Evolutionary conservation across 2,329 filamentous ascomycete genomes (phyloP).

Genomic region (Bisporella sp.): DNA sequence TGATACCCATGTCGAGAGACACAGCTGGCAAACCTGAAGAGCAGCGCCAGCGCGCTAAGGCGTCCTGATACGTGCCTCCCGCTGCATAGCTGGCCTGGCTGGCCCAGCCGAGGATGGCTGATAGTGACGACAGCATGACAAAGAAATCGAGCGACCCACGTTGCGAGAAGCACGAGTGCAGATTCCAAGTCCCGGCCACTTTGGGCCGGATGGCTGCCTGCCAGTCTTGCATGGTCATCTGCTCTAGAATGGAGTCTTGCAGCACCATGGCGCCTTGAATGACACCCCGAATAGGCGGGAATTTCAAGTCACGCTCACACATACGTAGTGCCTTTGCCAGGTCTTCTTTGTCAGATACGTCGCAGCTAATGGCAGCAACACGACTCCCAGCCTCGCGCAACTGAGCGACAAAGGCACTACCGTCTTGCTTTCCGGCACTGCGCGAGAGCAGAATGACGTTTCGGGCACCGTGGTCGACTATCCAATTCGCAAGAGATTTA

Average conservation of each 20-base stretch:
- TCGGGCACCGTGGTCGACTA: neutral
- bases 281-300: conserved; percentile 34
- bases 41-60: conserved; percentile 32
- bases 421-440: neutral
- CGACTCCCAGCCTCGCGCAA: neutral
- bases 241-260: neutral
- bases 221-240: conserved; percentile 32
- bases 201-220: conserved; percentile 29
- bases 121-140: conserved; percentile 29
- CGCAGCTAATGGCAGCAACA: neutral
- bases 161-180: conserved; percentile 8
- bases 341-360: neutral
- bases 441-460: neutral
- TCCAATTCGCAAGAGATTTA: neutral
- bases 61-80: conserved; percentile 40
- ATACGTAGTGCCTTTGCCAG: neutral
- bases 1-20: conserved; percentile 44
- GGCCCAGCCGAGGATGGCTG: conserved; percentile 17
- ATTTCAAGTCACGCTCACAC: too few relatives aligned
- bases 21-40: conserved; percentile 34
- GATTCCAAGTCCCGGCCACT: conserved; percentile 11
- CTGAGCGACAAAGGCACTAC: too few relatives aligned
- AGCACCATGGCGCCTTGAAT: conserved; percentile 41
- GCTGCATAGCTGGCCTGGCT: conserved; percentile 41
- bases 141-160: conserved; percentile 33